Base-by-base conservation (phyloP, 306 rosid genomes). In the Gastrolobium bilobum region DNA sequence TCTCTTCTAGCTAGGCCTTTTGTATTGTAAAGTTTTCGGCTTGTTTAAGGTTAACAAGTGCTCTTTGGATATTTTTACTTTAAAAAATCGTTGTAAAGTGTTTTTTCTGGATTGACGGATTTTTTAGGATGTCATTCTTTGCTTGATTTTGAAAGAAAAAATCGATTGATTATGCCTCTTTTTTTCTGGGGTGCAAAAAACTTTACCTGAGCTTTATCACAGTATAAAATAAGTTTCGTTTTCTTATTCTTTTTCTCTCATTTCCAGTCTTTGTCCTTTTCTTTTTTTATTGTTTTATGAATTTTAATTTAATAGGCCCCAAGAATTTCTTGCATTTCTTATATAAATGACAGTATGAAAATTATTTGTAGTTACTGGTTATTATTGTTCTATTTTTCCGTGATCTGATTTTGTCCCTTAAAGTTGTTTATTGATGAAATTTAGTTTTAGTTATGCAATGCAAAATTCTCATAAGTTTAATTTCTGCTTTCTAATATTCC, bases 401-500 rank as follows among this genome's bases (percentile, higher is more conserved):
- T 14, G 30, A 69, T 61, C 7, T 4, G 1, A 26, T 65, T 57
- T 51, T 62, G 42, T 13, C 10, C 2, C 35, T 40, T 66, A 6
- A 5, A 48, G 33, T 69, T 76, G 15, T 56, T 53, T 7, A 47
- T 79, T 15, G 11, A 50, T 26, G 33, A 31, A n/a, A n/a, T 53
- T 34, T 67, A 8, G 59, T 33, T 37, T 47, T 50, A 5, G 73
- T 65, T 51, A 3, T 74, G 69, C 38, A 15, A 6, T 63, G 72
- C 64, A 39, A 47, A 68, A 40, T 61, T 71, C 70, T 82, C 50
- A 76, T 60, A 44, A 40, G 72, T 76, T 39, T 38, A 8, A 7
- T 76, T 0, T 60, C 3, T 60, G 60, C 15, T 46, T 84, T 68
- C 47, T 75, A 4, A 26, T 74, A 38, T 79, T 71, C n/a, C 90